These are phyloP conservation scores for Incumbomyces lentus DNA, from an alignment of 2,329 filamentous ascomycete genomes.

Conservation along the genomic window DNA sequence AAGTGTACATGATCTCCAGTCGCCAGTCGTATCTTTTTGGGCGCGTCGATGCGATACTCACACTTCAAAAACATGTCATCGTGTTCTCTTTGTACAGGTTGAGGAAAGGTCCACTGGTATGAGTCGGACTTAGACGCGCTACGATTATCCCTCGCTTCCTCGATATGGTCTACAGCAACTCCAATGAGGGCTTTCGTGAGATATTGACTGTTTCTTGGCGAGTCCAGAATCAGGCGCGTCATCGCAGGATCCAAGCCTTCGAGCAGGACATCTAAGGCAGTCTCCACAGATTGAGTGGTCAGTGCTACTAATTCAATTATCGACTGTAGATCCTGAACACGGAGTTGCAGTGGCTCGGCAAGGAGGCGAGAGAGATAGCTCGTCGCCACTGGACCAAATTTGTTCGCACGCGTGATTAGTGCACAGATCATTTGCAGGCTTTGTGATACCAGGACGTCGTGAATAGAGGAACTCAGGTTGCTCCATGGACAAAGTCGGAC, in stretches of 20 bases:
- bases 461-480: neutral
- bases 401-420: neutral
- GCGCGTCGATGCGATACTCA: constrained; percentile 15
- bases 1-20: constrained; percentile 28
- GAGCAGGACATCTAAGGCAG: constrained; percentile 26
- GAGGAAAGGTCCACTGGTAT: constrained; percentile 1
- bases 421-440: neutral
- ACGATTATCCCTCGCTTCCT: constrained; percentile 22
- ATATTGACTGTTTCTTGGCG: constrained; percentile 21
- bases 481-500: neutral
- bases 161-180: constrained; percentile 33
- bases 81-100: neutral
- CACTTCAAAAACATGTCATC: neutral
- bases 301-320: constrained; percentile 27
- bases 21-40: constrained; percentile 10
- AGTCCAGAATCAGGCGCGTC: constrained; percentile 22
- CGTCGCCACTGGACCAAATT: neutral
- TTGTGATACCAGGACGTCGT: neutral
- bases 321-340: constrained; percentile 9
- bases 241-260: constrained; percentile 26
- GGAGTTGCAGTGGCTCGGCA: neutral
- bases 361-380: neutral
- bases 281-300: constrained; percentile 24
- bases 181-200: constrained; percentile 27
- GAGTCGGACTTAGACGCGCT: constrained; percentile 1